These are phyloP conservation scores for Scheffersomyces illinoinensis DNA, from an alignment of 1,139 yeast species.

Conservation along the genomic window DNA sequence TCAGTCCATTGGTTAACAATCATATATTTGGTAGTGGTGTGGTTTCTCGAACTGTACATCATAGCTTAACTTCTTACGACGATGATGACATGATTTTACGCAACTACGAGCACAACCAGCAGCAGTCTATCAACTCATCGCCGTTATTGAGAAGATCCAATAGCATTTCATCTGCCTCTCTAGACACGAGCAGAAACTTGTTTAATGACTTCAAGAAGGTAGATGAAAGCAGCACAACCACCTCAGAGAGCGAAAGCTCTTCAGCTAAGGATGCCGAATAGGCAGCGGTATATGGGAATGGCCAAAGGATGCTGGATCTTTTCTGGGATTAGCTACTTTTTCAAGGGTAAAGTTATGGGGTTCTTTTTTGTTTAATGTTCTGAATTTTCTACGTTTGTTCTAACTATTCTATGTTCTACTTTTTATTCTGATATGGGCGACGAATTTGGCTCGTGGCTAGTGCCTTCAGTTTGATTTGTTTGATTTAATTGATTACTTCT, in stretches of 20 bases:
- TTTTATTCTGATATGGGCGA: not conserved
- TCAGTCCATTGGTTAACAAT: constrained; percentile 51
- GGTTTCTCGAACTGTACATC: constrained; percentile 6
- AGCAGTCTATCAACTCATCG: constrained; percentile 3
- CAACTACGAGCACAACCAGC: constrained; percentile 37
- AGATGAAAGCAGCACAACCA: constrained; percentile 8
- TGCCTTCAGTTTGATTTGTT: not conserved
- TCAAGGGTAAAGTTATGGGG: not conserved
- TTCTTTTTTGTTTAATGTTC: not conserved
- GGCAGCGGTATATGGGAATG: not conserved
- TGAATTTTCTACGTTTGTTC: not conserved
- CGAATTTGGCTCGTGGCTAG: not conserved
- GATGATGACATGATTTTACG: constrained; percentile 59
- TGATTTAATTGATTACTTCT: not conserved
- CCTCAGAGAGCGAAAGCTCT: not conserved
- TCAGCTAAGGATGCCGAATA: not conserved
- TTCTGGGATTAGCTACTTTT: not conserved
- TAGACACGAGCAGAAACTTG: constrained; percentile 18
- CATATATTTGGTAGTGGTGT: constrained; percentile 14
- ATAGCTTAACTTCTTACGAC: constrained; percentile 41
- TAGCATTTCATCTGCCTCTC: constrained; percentile 5
- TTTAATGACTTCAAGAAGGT: constrained; percentile 20
- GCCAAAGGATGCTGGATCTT: not conserved
- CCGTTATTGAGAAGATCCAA: constrained; percentile 3
- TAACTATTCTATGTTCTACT: not conserved